phyloP scores from a whole-genome alignment of 1,139 yeast genomes.

The Schizosaccharomyces versatilis region DNA sequence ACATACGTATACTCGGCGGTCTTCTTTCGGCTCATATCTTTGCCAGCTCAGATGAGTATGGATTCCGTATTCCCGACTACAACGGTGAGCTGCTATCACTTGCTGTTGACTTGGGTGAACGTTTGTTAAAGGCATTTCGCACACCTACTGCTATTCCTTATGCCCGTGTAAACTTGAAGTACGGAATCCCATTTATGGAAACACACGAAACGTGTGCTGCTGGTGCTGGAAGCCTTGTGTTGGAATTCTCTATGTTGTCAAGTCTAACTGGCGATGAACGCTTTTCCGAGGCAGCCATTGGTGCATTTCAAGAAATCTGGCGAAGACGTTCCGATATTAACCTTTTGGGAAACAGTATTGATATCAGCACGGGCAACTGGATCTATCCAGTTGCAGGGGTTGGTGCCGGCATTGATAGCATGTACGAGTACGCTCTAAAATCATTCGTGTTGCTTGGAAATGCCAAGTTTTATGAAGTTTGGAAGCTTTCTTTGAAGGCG shows the following conservation, averaged over 20 bases:
- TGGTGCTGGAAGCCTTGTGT: conserved; percentile 68
- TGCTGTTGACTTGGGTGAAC: conserved; percentile 48
- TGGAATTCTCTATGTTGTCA: conserved; percentile 69
- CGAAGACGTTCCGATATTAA: conserved; percentile 36
- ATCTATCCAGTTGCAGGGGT: conserved; percentile 46
- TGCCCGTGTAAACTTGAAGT: conserved; percentile 18
- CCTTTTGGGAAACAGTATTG: conserved; percentile 57
- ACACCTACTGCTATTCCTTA: conserved; percentile 15
- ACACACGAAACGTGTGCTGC: conserved; percentile 64
- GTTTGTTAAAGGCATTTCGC: conserved; percentile 19
- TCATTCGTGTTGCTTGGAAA: conserved; percentile 55
- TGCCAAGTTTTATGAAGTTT: conserved; percentile 34
- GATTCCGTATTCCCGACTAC: conserved; percentile 47
- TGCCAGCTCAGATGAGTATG: conserved; percentile 34
- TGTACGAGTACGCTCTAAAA: conserved; percentile 72
- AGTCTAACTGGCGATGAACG: conserved; percentile 58
- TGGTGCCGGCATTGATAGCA: conserved; percentile 88
- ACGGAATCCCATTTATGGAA: conserved; percentile 45
- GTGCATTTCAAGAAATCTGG: conserved; percentile 57
- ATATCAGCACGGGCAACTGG: conserved; percentile 37
- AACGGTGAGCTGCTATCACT: conserved; percentile 32
- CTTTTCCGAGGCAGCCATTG: conserved; percentile 40
- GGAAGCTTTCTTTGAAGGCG: conserved; percentile 37
- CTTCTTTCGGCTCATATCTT: conserved; percentile 66
- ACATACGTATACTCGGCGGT: conserved; percentile 87